Evolutionary conservation across 2,329 filamentous ascomycete species (phyloP), one percentile per base, ranked within the genome.

Genomic region (Stagonosporopsis rhizophila): DNA sequence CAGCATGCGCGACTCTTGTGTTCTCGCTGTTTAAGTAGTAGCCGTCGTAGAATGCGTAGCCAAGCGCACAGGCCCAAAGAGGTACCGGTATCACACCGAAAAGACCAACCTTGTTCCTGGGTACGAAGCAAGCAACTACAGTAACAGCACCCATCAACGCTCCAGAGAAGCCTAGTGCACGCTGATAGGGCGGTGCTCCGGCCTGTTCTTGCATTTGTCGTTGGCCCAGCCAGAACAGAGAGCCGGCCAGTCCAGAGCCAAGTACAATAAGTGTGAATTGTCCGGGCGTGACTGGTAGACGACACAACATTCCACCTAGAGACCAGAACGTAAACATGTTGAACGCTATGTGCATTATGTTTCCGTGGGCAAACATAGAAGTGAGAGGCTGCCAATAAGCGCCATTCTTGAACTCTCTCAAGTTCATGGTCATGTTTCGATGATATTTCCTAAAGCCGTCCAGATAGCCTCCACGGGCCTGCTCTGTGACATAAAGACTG

Each of bases 301-400:
- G 20, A 6, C 67, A 69, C 3, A 81, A 52, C 8, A 76, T 59
- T 0, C 40, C 42, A n/a, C 71, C 77, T 22, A 81, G 70, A 12
- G 69, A 71, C 45, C 74, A 70, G 28, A 80, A 65, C 1, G 73
- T 62, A 11, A 80, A 17, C 74, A 80, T 77, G 64, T 81, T 82
- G 60, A 74, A 71, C 8, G 63, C 50, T 39, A 80, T 64, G 59
- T 82, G 80, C 1, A 53, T 15, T 1, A 70, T 14, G 4, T 67
- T 49, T 2, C 60, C 20, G 46, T 82, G 80, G 1, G 75, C 74
- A 59, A 81, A 79, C 14, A 69, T 69, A 11, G 61, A 66, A 0
- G 79, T 80, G 32, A 81, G 8, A 2, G 75, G 9, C 1, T 77
- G 77, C 65, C 72, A 77, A 53, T 70, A 78, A 11, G 66, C 65